Evolutionary conservation across 805 yeast species (phyloP).

Genomic region (Spathaspora sp.): DNA sequence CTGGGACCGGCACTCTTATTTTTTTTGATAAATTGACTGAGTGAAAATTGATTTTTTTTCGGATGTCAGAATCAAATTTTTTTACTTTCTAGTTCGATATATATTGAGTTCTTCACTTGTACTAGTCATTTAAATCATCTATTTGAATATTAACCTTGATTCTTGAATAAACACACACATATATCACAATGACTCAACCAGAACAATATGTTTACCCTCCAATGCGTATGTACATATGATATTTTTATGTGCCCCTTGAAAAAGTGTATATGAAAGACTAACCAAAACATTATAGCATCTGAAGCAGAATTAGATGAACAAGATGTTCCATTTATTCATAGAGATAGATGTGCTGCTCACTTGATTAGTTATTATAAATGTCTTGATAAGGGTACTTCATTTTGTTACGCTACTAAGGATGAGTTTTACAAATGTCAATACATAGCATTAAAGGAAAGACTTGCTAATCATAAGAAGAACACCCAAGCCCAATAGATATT

Average conservation of each 20-base stretch:
- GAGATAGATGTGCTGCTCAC: conserved; percentile 44
- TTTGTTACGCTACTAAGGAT: conserved; percentile 37
- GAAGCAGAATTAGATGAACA: conserved; percentile 36
- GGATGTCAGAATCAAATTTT: not conserved
- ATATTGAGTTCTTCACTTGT: not conserved
- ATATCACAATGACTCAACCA: conserved; percentile 7
- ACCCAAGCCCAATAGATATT: conserved; percentile 2
- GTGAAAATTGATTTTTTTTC: not conserved
- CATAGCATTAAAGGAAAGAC: conserved; percentile 39
- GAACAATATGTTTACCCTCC: conserved; percentile 17
- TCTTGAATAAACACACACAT: not conserved
- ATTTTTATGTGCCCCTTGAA: not conserved
- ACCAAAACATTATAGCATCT: conserved; percentile 9
- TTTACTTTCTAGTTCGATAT: not conserved
- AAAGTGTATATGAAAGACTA: conserved; percentile 3
- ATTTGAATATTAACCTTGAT: not conserved
- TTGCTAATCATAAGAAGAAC: conserved; percentile 18
- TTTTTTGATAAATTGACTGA: not conserved
- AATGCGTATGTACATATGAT: conserved; percentile 13
- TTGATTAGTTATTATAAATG: conserved; percentile 41
- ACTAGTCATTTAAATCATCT: not conserved
- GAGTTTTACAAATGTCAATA: conserved; percentile 44
- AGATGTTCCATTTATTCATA: conserved; percentile 40
- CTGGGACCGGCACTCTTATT: conserved; percentile 43
- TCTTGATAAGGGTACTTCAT: conserved; percentile 41